Conservation (phyloP, 257 asterid genomes). For the Rhazya stricta region DNA sequence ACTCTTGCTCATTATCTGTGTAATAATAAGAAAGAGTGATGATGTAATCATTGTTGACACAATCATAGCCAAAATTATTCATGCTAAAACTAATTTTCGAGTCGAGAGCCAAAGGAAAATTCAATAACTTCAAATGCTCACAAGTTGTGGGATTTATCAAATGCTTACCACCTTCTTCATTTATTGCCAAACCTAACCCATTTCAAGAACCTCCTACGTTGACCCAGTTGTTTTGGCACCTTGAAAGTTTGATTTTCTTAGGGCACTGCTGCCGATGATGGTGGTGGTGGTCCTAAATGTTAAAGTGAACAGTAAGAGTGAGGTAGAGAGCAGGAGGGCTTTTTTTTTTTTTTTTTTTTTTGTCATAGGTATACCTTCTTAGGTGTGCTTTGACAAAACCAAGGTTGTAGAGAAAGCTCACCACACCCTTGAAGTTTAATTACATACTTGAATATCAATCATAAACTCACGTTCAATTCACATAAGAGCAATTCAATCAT, state of each 20-base stretch:
- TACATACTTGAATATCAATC: too few species aligned
- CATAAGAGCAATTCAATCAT: too few species aligned
- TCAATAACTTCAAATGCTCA: constrained; percentile 13
- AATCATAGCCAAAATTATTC: constrained; percentile 43
- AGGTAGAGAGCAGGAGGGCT: constrained; percentile 19
- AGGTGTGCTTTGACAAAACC: constrained; percentile 27
- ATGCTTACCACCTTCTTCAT: constrained; percentile 11
- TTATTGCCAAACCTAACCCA: constrained; percentile 25
- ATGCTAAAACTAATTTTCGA: constrained; percentile 16
- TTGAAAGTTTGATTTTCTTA: neutral
- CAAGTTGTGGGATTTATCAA: constrained; percentile 38
- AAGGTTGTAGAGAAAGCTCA: constrained; percentile 17
- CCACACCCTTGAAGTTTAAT: constrained; percentile 33
- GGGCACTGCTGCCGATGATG: neutral
- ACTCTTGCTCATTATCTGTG: constrained; percentile 22
- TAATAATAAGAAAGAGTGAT: constrained; percentile 33
- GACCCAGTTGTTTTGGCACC: constrained; percentile 1
- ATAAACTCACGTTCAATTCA: too few species aligned
- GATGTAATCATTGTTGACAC: constrained; percentile 36
- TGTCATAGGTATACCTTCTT: constrained; percentile 2
- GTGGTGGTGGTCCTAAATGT: neutral
- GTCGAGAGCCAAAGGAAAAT: constrained; percentile 23
- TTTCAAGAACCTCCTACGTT: constrained; percentile 28
- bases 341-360: too few species aligned
- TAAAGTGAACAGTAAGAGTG: constrained; percentile 8